Conservation (phyloP, 495 filamentous ascomycete genomes). For the Chaetomium tenue region DNA sequence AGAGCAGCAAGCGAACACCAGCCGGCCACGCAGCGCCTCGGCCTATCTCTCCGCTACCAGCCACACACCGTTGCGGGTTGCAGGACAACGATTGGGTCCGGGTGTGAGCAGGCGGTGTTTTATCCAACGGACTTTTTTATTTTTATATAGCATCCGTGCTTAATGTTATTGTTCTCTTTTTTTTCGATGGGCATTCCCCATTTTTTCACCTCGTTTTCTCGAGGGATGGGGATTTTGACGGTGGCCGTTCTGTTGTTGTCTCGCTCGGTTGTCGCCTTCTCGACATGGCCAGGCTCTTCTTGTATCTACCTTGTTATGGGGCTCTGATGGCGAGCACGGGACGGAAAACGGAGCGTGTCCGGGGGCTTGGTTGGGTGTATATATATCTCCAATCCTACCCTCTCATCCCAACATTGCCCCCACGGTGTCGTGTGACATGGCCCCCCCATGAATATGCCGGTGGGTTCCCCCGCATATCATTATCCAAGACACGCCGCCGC, state of each 20-base stretch:
- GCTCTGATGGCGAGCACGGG: neutral
- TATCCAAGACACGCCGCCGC: neutral
- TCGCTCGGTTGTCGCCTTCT: neutral
- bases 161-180: slow-evolving; percentile 1
- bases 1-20: neutral
- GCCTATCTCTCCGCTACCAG: neutral
- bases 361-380: neutral
- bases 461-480: neutral
- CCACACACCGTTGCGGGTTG: neutral
- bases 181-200: neutral
- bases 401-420: neutral
- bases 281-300: neutral
- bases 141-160: neutral
- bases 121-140: neutral
- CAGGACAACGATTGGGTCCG: neutral
- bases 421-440: neutral
- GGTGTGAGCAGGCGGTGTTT: neutral
- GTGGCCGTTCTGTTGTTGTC: neutral
- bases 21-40: neutral
- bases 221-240: neutral
- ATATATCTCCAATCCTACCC: neutral
- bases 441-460: too few species aligned
- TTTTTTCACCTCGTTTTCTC: neutral
- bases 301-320: neutral
- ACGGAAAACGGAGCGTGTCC: neutral